Percentiles rank a stretch among this genome's conserved stretches.
phyloP scores from a whole-genome alignment of 495 filamentous ascomycete species.

The Elaphomyces granulatus region DNA sequence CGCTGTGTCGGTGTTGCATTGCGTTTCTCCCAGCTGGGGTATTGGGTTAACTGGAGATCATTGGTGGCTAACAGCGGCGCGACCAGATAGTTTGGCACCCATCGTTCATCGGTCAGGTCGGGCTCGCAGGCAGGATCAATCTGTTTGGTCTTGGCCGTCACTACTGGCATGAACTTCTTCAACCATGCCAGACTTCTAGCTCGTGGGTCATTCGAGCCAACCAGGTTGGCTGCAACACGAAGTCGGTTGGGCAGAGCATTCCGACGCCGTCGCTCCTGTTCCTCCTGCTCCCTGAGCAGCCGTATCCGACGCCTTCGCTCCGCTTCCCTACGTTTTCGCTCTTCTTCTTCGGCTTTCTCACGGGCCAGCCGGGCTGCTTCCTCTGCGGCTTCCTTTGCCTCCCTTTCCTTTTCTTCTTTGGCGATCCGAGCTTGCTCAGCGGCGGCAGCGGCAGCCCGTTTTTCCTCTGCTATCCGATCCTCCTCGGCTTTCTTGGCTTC shows the following conservation, averaged over 20 bases:
- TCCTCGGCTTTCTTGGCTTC: slow-evolving; percentile 13
- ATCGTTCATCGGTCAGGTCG: slow-evolving; percentile 43
- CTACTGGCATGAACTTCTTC: slow-evolving; percentile 37
- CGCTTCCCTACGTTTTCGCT: slow-evolving; percentile 37
- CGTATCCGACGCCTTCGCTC: slow-evolving; percentile 39
- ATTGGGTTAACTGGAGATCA: slow-evolving; percentile 58
- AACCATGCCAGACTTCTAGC: slow-evolving; percentile 32
- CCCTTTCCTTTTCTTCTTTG: slow-evolving; percentile 30
- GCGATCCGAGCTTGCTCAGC: slow-evolving; percentile 32
- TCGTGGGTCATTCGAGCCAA: slow-evolving; percentile 32
- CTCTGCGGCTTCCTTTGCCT: slow-evolving; percentile 33
- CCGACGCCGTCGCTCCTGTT: slow-evolving; percentile 41
- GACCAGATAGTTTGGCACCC: slow-evolving; percentile 64
- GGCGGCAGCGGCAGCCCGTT: slow-evolving; percentile 26
- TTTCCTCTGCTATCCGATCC: slow-evolving; percentile 21
- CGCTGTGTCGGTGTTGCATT: slow-evolving; percentile 32
- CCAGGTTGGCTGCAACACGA: slow-evolving; percentile 33
- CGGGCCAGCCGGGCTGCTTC: slow-evolving; percentile 39
- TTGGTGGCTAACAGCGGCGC: slow-evolving; percentile 63
- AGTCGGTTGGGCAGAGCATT: slow-evolving; percentile 41
- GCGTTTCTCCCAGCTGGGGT: slow-evolving; percentile 52
- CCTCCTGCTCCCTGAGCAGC: slow-evolving; percentile 36
- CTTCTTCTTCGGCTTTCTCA: slow-evolving; percentile 42
- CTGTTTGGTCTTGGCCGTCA: slow-evolving; percentile 34
- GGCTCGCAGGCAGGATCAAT: slow-evolving; percentile 28